Conservation (phyloP, 148 eudicot species). For the Rhododendron griersonianum region DNA sequence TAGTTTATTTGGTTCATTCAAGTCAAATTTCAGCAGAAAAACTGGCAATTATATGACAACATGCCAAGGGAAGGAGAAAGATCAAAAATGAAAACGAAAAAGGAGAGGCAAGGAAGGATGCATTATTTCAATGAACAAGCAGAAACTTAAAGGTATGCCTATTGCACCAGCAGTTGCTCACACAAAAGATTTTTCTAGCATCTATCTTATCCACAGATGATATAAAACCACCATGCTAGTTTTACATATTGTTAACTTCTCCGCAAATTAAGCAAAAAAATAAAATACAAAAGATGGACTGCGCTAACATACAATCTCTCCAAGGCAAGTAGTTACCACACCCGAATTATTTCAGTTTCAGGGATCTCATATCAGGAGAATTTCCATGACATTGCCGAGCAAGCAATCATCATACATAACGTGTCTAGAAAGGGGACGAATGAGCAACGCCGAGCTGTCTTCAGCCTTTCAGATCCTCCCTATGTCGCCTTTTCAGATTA, state of each 20-base stretch:
- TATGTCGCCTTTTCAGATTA: background rate
- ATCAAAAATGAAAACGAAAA: background rate
- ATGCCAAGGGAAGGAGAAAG: background rate
- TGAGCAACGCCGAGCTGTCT: background rate
- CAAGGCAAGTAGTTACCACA: background rate
- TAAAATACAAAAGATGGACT: background rate
- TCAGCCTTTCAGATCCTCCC: background rate
- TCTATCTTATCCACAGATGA: background rate
- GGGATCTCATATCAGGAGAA: background rate
- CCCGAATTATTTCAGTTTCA: background rate
- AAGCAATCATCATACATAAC: background rate
- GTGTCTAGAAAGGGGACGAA: background rate
- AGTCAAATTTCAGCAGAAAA: background rate
- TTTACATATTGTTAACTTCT: conserved; percentile 1
- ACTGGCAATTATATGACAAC: background rate
- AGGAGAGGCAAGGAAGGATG: background rate
- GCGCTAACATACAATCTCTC: background rate
- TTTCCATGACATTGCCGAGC: background rate
- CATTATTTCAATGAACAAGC: background rate
- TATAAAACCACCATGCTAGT: background rate
- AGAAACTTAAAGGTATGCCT: background rate
- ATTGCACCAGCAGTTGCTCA: conserved; percentile 1
- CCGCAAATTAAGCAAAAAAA: background rate
- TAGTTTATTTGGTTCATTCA: background rate
- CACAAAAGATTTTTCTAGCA: background rate